Percentiles rank a stretch among this genome's conserved stretches.
Conservation (phyloP, 192 early-diverging fungal genomes). For the Gonapodya prolifera region DNA sequence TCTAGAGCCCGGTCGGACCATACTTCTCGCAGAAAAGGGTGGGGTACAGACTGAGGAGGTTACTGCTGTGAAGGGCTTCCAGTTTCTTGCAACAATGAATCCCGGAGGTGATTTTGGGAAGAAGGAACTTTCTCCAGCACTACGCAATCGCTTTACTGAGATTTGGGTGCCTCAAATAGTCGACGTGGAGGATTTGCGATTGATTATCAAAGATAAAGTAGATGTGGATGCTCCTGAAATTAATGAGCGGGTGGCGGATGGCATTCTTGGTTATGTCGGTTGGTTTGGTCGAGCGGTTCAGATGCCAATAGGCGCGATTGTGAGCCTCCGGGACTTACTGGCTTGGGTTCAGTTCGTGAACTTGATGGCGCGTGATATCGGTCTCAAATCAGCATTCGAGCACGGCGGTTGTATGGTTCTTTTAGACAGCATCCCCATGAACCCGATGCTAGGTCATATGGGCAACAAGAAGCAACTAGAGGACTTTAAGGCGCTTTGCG, state of each 20-base stretch:
- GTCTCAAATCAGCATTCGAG: slow-evolving; percentile 39
- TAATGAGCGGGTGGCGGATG: slow-evolving; percentile 14
- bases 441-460: slow-evolving; percentile 43
- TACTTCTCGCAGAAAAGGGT: slow-evolving; percentile 86
- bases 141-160: slow-evolving; percentile 96
- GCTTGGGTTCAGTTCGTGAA: slow-evolving; percentile 84
- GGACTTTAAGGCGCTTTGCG: slow-evolving; percentile 32
- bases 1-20: slow-evolving; percentile 67
- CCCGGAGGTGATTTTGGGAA: slow-evolving; percentile 99
- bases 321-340: slow-evolving; percentile 83
- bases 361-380: slow-evolving; percentile 28
- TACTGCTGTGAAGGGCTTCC: slow-evolving; percentile 59
- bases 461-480: slow-evolving; percentile 27
- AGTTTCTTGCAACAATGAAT: slow-evolving; percentile 97
- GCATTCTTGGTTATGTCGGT: slow-evolving; percentile 70
- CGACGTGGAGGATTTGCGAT: slow-evolving; percentile 39
- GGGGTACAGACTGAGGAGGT: slow-evolving; percentile 38
- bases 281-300: slow-evolving; percentile 57
- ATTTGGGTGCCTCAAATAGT: slow-evolving; percentile 89
- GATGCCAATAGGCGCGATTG: slow-evolving; percentile 31
- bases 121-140: slow-evolving; percentile 92
- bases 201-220: slow-evolving; percentile 48
- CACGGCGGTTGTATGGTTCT: slow-evolving; percentile 87
- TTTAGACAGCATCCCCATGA: slow-evolving; percentile 82
- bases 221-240: slow-evolving; percentile 22